A percentile compares a stretch with the other conserved stretches of the same genome.
Evolutionary conservation across 2,329 filamentous ascomycete genomes (phyloP).

Genomic region (Fusarium coffeatum): DNA sequence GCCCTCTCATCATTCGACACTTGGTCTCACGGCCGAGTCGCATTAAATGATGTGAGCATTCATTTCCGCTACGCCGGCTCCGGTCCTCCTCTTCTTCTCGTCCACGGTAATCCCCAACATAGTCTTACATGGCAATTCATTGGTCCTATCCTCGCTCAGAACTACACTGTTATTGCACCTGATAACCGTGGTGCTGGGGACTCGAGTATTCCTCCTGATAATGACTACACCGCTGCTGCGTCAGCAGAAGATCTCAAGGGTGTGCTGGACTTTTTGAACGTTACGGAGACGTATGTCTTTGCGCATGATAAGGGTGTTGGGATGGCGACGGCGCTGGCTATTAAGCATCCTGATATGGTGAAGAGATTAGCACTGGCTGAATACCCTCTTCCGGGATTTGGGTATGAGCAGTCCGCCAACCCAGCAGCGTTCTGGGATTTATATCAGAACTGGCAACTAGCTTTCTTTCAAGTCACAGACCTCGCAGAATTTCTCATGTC

Average conservation of each 20-base stretch:
- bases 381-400: slow-evolving; percentile 57
- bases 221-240: slow-evolving; percentile 56
- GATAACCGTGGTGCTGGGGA: slow-evolving; percentile 58
- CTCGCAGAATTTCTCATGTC: slow-evolving; percentile 59
- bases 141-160: slow-evolving; percentile 47
- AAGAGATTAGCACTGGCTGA: slow-evolving; percentile 53
- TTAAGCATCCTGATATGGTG: slow-evolving; percentile 51
- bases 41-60: slow-evolving; percentile 54
- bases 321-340: slow-evolving; percentile 54
- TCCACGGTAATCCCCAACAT: slow-evolving; percentile 57
- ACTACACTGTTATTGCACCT: slow-evolving; percentile 58
- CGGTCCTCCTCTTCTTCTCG: slow-evolving; percentile 54
- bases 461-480: slow-evolving; percentile 60
- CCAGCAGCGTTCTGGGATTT: slow-evolving; percentile 53
- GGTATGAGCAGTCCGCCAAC: slow-evolving; percentile 50
- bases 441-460: slow-evolving; percentile 56
- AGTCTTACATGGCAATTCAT: slow-evolving; percentile 46
- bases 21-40: slow-evolving; percentile 53
- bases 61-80: slow-evolving; percentile 56
- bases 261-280: slow-evolving; percentile 57
- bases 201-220: slow-evolving; percentile 53
- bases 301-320: slow-evolving; percentile 60
- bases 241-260: slow-evolving; percentile 54
- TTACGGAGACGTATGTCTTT: slow-evolving; percentile 57
- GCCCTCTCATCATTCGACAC: slow-evolving; percentile 51